Evolutionary conservation across 140 eudicot species (phyloP).

Genomic region (Senecio squalidus): DNA sequence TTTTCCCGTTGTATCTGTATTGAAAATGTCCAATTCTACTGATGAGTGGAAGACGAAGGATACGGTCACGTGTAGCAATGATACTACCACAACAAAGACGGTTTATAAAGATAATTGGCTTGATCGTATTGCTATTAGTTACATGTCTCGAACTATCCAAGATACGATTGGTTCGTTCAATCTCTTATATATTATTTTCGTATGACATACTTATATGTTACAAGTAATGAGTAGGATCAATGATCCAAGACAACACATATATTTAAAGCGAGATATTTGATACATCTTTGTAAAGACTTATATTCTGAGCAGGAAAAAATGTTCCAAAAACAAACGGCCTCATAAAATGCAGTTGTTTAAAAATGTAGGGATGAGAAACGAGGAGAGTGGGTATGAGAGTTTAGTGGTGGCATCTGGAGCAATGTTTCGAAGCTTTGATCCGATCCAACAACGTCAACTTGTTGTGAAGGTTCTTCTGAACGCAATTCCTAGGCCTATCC

Average conservation of each 20-base stretch:
- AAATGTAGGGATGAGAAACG: conserved; percentile 30
- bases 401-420: conserved; percentile 46
- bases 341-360: background rate
- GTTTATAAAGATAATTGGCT: conserved; percentile 47
- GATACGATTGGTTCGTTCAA: conserved; percentile 29
- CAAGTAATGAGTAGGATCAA: too few relatives aligned
- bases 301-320: too few relatives aligned
- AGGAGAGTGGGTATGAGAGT: conserved; percentile 54
- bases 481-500: conserved; percentile 51
- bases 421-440: conserved; percentile 25
- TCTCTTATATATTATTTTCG: background rate
- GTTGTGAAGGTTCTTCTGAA: conserved; percentile 34
- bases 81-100: conserved; percentile 19
- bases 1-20: background rate
- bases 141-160: conserved; percentile 48
- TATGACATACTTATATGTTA: background rate
- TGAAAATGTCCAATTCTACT: background rate
- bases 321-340: too few relatives aligned
- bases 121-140: conserved; percentile 45
- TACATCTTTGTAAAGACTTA: too few relatives aligned
- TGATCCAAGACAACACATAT: background rate
- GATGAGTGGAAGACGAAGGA: background rate
- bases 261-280: too few relatives aligned
- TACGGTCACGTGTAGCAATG: conserved; percentile 1
- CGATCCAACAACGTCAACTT: conserved; percentile 32